phyloP scores from a whole-genome alignment of 768 basidiomycete genomes.

The Tylopilus plumbeoviolaceoides region DNA sequence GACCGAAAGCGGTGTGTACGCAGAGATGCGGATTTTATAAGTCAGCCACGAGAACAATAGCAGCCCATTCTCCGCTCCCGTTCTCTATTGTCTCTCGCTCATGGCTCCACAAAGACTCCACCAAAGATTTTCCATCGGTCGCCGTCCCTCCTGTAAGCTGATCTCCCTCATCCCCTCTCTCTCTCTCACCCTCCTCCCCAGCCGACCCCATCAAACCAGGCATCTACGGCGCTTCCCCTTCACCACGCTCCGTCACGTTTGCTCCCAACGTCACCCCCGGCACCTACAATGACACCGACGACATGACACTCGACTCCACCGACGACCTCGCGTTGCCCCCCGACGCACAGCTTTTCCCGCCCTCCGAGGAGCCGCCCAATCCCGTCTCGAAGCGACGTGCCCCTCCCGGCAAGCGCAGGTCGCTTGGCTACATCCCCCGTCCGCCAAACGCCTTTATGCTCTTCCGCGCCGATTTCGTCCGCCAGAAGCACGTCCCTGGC shows the following conservation, averaged over 20 bases:
- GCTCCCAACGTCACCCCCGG: conserved; percentile 59
- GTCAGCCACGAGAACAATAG: conserved; percentile 25
- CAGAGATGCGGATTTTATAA: no score
- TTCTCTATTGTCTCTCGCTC: background rate
- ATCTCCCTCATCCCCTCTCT: background rate
- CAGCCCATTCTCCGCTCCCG: conserved; percentile 8
- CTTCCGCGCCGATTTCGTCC: conserved; percentile 34
- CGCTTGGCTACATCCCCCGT: conserved; percentile 38
- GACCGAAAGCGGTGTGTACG: conserved; percentile 12
- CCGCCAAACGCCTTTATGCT: conserved; percentile 35
- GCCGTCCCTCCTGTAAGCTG: conserved; percentile 36
- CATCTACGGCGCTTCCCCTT: conserved; percentile 43
- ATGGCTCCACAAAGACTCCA: conserved; percentile 21
- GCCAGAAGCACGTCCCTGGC: conserved; percentile 47
- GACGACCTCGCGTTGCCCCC: conserved; percentile 31
- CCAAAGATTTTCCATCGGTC: conserved; percentile 30
- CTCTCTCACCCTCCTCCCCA: conserved; percentile 9
- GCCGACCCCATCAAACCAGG: conserved; percentile 46
- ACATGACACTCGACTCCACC: conserved; percentile 18
- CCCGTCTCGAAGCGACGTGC: conserved; percentile 42
- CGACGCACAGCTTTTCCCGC: conserved; percentile 49
- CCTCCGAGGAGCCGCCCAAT: conserved; percentile 39
- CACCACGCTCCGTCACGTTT: conserved; percentile 53
- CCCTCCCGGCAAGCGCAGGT: conserved; percentile 62
- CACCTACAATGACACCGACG: conserved; percentile 41